Evolutionary conservation across 1,284 basidiomycete species (phyloP).

Genomic region (Naganishia sp.): DNA sequence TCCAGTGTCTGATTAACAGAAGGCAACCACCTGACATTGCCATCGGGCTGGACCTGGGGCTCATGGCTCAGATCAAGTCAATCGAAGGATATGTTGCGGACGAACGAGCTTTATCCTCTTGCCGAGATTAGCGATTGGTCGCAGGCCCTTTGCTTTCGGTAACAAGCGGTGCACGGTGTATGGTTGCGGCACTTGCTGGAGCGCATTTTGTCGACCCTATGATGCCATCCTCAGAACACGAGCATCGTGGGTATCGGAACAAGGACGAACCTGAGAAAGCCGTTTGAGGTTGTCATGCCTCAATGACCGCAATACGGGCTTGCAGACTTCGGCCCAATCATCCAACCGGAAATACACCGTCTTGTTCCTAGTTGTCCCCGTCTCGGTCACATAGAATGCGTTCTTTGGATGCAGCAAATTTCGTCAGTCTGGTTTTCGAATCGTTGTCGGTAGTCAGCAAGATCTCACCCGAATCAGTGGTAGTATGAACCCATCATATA

Average conservation of each 20-base stretch:
- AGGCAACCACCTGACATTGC: conserved; percentile 44
- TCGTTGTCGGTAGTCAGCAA: background rate
- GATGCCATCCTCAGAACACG: background rate
- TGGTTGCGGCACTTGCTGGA: conserved; percentile 13
- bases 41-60: background rate
- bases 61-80: background rate
- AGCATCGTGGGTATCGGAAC: background rate
- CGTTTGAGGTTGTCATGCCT: conserved; percentile 5
- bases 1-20: conserved; percentile 87
- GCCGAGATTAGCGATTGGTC: conserved; percentile 90
- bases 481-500: conserved; percentile 81
- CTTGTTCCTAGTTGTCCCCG: conserved; percentile 79
- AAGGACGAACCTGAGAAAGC: conserved; percentile 12
- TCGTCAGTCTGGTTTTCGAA: background rate
- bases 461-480: conserved; percentile 70
- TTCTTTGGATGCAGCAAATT: conserved; percentile 60
- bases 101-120: conserved; percentile 57
- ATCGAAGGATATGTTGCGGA: background rate
- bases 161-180: conserved; percentile 84
- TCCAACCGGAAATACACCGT: conserved; percentile 92
- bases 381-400: conserved; percentile 92
- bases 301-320: conserved; percentile 56
- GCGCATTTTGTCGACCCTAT: conserved; percentile 67
- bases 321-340: conserved; percentile 82
- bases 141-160: conserved; percentile 90